phyloP scores from a whole-genome alignment of 495 filamentous ascomycete genomes.

The Rostrohypoxylon terebratum region DNA sequence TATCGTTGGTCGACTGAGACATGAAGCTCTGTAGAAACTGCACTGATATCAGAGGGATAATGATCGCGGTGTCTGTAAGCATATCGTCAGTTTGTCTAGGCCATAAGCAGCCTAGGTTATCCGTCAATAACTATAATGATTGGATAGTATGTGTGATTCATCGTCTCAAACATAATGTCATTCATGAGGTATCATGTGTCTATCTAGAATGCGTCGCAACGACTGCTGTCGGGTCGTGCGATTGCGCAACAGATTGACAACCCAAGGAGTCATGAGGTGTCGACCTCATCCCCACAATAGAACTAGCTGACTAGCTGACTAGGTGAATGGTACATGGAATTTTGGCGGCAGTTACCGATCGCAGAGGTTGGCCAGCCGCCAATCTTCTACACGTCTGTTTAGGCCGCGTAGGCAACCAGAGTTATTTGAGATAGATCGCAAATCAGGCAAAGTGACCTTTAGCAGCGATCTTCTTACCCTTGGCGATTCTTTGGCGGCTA shows the following conservation, averaged over 20 bases:
- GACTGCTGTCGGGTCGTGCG: neutral
- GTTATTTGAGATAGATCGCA: neutral
- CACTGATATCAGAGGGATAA: neutral
- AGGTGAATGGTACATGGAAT: neutral
- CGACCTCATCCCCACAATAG: neutral
- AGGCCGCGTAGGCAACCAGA: neutral
- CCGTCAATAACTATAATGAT: neutral
- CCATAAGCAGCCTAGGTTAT: neutral
- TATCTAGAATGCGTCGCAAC: slow-evolving; percentile 4
- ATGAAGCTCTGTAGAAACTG: neutral
- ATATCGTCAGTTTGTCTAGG: neutral
- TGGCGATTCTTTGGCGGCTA: slow-evolving; percentile 1
- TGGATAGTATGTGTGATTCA: neutral
- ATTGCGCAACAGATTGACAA: neutral
- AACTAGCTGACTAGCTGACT: neutral
- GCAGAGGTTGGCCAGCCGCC: neutral
- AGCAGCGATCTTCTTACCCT: neutral
- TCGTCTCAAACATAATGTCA: neutral
- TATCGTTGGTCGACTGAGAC: neutral
- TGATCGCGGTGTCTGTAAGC: neutral
- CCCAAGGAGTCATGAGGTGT: neutral
- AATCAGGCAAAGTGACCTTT: slow-evolving; percentile 16
- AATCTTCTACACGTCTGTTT: neutral
- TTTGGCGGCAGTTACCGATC: neutral
- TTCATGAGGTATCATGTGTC: slow-evolving; percentile 9